Evolutionary conservation across 2,329 filamentous ascomycete genomes (phyloP).

Genomic region (Decorospora gaudefroyi): DNA sequence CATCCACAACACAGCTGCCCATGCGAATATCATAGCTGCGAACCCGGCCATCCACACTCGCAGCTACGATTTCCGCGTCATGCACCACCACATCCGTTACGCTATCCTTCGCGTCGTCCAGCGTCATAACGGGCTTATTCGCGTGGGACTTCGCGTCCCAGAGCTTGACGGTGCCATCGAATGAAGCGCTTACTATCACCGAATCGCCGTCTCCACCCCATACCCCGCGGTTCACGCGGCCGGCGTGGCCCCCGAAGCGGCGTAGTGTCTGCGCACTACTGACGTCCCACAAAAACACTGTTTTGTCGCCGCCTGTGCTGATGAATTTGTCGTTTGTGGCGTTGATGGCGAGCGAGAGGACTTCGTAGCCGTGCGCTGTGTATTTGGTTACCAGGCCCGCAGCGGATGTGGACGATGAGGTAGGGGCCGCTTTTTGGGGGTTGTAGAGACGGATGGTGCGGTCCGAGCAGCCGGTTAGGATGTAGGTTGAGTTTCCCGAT

Average conservation of each 20-base stretch:
- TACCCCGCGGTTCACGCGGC: slow-evolving; percentile 75
- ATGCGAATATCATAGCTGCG: slow-evolving; percentile 81
- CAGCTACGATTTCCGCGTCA: slow-evolving; percentile 65
- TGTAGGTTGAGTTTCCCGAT: slow-evolving; percentile 55
- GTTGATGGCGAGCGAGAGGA: slow-evolving; percentile 76
- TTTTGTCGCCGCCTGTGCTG: slow-evolving; percentile 85
- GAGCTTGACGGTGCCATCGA: slow-evolving; percentile 74
- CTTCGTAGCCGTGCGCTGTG: slow-evolving; percentile 86
- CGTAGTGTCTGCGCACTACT: slow-evolving; percentile 75
- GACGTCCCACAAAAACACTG: slow-evolving; percentile 95
- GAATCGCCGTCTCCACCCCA: slow-evolving; percentile 78
- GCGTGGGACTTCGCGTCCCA: slow-evolving; percentile 56
- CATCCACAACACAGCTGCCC: slow-evolving; percentile 61
- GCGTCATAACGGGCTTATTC: slow-evolving; percentile 70
- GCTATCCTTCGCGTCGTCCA: slow-evolving; percentile 73
- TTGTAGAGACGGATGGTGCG: slow-evolving; percentile 87
- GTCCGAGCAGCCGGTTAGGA: slow-evolving; percentile 86
- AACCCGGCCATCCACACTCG: slow-evolving; percentile 83
- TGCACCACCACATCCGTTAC: slow-evolving; percentile 55
- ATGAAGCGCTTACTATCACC: slow-evolving; percentile 72
- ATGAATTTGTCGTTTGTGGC: slow-evolving; percentile 82
- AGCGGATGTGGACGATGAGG: slow-evolving; percentile 30
- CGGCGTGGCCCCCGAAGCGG: slow-evolving; percentile 72
- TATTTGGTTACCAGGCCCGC: slow-evolving; percentile 79
- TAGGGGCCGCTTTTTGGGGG: slow-evolving; percentile 58